Evolutionary conservation across 805 yeast species (phyloP), one percentile per base, ranked within the genome.

Genomic region (Sugiyamaella smithiae): DNA sequence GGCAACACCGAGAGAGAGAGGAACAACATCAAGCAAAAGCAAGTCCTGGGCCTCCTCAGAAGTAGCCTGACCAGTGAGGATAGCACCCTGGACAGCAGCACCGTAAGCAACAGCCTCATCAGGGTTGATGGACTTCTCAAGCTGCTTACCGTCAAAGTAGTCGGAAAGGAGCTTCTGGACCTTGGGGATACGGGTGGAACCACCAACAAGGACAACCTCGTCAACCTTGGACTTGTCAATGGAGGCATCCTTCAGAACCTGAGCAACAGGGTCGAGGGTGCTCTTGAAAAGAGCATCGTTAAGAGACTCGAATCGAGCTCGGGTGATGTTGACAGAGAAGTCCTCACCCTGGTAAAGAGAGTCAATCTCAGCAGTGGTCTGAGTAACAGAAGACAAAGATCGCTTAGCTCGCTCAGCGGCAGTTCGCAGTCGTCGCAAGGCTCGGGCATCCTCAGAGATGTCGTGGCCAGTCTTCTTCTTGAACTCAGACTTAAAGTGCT

Each of bases 61-160:
- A 58, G 88, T 84, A 56, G 88, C 80, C 74, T 79, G 89, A 78
- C 96, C 96, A 63, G 97, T 86, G 75, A 90, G 81, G 77, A 91
- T 88, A 70, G 97, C 97, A 78, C 96, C 98, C 80, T 90, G 97
- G 66, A 90, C 97, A 67, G 98, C 97, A 67, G 98, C 98, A 84
- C 97, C 97, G 81, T 88, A 88, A 67, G 97, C 97, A 73, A 89
- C 97, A 69, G 97, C 97, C 81, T 89, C 97, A 79, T 89, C 97
- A 62, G 97, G 97, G 89, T 89, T 89, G 75, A 89, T 90, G 61
- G 95, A 85, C 79, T 88, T 90, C 77, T 88, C 93, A 72, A 88
- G 86, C 75, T 88, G 90, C 81, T 90, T 90, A 73, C 97, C 97
- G 67, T 88, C 93, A 66, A 89, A 89, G 87, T 81, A 89, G 76